A percentile compares a stretch with the other conserved stretches of the same genome.
These are phyloP conservation scores for Nemophila menziesii DNA, from an alignment of 257 asterid genomes.

Conservation along the genomic window DNA sequence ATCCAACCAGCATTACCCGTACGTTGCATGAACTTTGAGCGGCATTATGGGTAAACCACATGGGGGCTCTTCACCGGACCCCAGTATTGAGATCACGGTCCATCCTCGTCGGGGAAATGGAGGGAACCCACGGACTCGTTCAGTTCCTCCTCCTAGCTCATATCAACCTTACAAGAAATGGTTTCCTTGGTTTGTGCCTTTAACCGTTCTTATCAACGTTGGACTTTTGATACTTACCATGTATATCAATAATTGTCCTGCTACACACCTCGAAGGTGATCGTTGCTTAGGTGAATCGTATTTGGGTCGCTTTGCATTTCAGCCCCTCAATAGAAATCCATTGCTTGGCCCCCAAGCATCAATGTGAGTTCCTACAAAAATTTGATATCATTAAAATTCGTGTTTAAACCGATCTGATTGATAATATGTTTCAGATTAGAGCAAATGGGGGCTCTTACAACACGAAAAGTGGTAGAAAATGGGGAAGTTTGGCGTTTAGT, in stretches of 20 bases:
- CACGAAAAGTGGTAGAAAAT: constrained; percentile 15
- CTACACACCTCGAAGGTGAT: constrained; percentile 14
- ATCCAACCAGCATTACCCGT: neutral
- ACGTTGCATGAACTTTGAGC: neutral
- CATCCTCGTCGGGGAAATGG: constrained; percentile 8
- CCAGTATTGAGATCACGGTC: constrained; percentile 37
- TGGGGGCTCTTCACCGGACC: constrained; percentile 31
- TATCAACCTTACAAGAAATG: constrained; percentile 39
- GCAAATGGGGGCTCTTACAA: constrained; percentile 28
- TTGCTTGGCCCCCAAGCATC: constrained; percentile 85
- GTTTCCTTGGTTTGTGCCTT: constrained; percentile 85
- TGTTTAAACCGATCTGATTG: neutral
- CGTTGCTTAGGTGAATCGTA: constrained; percentile 34
- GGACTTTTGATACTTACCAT: constrained; percentile 37
- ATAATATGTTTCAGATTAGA: constrained; percentile 14
- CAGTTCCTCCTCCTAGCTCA: constrained; percentile 12
- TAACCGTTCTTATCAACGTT: constrained; percentile 37
- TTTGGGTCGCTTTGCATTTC: constrained; percentile 72
- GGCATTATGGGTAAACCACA: constrained; percentile 52
- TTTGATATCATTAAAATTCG: too few species aligned
- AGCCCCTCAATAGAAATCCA: constrained; percentile 65
- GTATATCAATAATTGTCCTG: constrained; percentile 75
- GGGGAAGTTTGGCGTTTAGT: constrained; percentile 26
- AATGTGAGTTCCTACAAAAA: constrained; percentile 29
- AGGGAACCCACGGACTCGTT: neutral